Evolutionary conservation across 106 monocot species (phyloP).

Genomic region (Dactylorhiza incarnata): DNA sequence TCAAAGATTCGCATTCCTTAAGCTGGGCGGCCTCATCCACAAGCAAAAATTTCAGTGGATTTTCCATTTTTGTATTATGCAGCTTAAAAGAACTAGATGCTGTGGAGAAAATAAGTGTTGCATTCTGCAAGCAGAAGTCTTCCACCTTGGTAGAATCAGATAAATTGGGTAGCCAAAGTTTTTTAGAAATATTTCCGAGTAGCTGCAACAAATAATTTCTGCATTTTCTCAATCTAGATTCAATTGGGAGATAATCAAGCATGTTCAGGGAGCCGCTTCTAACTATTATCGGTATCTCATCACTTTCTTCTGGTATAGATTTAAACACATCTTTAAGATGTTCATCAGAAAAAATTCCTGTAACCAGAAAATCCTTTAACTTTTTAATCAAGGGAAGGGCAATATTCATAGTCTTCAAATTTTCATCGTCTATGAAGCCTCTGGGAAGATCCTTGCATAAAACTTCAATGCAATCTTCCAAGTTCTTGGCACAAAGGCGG

Average conservation of each 20-base stretch:
- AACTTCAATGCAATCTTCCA: background rate
- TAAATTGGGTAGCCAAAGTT: constrained; percentile 1
- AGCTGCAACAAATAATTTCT: constrained; percentile 2
- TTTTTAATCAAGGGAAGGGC: background rate
- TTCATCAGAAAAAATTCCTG: background rate
- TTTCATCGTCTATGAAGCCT: background rate
- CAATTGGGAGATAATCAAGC: background rate
- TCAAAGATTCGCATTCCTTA: constrained; percentile 64
- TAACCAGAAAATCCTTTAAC: background rate
- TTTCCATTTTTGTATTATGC: constrained; percentile 4
- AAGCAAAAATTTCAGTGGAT: constrained; percentile 15
- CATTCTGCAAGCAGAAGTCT: constrained; percentile 32
- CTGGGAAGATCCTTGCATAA: background rate
- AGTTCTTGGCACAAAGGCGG: background rate
- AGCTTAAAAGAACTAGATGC: constrained; percentile 40
- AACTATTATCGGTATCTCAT: background rate
- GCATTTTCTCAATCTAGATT: background rate
- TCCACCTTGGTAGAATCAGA: background rate
- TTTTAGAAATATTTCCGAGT: background rate
- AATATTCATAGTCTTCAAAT: background rate
- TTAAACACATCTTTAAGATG: background rate
- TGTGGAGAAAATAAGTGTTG: constrained; percentile 45
- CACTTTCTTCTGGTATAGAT: background rate
- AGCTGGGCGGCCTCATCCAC: constrained; percentile 39
- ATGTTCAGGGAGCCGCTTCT: background rate